Conservation (phyloP, 331 rosid genomes). For the Quercus phellos region DNA sequence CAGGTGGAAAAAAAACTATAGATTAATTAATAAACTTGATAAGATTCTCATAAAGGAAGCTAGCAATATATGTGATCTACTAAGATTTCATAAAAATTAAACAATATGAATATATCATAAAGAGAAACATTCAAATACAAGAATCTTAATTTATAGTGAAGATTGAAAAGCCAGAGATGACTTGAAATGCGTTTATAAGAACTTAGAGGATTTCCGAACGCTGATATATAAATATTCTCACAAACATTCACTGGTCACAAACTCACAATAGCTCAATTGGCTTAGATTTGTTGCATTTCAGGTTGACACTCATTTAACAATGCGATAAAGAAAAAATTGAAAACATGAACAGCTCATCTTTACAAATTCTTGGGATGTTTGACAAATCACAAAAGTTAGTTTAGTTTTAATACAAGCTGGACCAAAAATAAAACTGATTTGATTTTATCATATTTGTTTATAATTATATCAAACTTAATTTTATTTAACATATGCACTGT, state of each 20-base stretch:
- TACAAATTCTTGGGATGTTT: too few species aligned
- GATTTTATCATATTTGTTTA: too few species aligned
- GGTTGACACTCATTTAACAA: too few species aligned
- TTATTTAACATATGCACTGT: too few species aligned
- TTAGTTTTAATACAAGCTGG: too few species aligned
- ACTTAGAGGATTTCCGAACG: neutral
- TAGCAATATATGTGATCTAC: neutral
- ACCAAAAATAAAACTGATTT: too few species aligned
- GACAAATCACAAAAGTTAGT: too few species aligned
- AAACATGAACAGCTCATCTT: too few species aligned
- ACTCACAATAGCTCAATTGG: too few species aligned
- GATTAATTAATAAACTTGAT: neutral
- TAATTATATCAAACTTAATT: too few species aligned
- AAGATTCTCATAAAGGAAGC: neutral
- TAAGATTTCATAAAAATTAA: neutral
- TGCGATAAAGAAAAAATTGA: too few species aligned
- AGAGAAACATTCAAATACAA: neutral
- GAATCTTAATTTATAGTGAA: constrained; percentile 1
- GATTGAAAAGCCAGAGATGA: neutral
- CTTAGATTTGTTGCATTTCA: too few species aligned
- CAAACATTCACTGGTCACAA: neutral
- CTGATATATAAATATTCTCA: neutral
- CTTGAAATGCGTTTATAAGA: neutral
- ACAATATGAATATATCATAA: neutral
- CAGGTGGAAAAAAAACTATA: neutral